These are phyloP conservation scores for Pleurotus ostreatus DNA, from an alignment of 768 basidiomycete genomes.

Conservation along the genomic window DNA sequence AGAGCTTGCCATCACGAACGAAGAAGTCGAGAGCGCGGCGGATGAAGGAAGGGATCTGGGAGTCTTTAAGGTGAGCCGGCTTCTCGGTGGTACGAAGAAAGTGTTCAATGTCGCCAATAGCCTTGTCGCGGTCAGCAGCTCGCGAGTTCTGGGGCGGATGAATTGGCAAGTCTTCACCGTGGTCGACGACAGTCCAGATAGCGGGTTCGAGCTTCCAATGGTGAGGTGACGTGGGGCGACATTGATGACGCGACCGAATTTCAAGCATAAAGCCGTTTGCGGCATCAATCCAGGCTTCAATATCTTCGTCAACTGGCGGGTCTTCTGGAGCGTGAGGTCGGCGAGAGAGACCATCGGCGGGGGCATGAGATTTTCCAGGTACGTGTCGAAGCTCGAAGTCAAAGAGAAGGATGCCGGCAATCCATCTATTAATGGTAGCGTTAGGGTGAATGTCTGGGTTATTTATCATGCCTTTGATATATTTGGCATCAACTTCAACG, in stretches of 20 bases:
- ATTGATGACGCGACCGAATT: not conserved
- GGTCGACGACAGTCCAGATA: not conserved
- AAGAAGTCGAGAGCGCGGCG: not conserved
- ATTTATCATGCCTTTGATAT: slow-evolving; percentile 28
- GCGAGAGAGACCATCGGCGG: slow-evolving; percentile 7
- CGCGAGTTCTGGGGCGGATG: not conserved
- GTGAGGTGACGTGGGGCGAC: not conserved
- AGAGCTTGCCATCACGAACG: slow-evolving; percentile 12
- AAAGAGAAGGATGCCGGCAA: not conserved
- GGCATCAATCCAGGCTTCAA: not conserved
- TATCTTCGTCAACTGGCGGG: not conserved
- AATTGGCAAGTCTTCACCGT: not conserved
- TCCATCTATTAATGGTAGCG: slow-evolving; percentile 10
- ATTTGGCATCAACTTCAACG: slow-evolving; percentile 28
- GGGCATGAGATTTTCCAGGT: not conserved
- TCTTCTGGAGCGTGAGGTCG: slow-evolving; percentile 1
- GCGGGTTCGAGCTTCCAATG: not conserved
- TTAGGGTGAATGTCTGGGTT: slow-evolving; percentile 28
- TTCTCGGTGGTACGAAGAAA: not conserved
- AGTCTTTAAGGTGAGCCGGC: not conserved
- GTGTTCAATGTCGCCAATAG: not conserved
- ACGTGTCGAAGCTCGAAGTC: not conserved
- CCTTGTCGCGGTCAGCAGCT: not conserved
- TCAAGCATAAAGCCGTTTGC: slow-evolving; percentile 5
- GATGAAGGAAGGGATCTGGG: not conserved